Evolutionary conservation across 345 rosid genomes (phyloP), one percentile per base, ranked within the genome.

Genomic region (Sonneratia caseolaris): DNA sequence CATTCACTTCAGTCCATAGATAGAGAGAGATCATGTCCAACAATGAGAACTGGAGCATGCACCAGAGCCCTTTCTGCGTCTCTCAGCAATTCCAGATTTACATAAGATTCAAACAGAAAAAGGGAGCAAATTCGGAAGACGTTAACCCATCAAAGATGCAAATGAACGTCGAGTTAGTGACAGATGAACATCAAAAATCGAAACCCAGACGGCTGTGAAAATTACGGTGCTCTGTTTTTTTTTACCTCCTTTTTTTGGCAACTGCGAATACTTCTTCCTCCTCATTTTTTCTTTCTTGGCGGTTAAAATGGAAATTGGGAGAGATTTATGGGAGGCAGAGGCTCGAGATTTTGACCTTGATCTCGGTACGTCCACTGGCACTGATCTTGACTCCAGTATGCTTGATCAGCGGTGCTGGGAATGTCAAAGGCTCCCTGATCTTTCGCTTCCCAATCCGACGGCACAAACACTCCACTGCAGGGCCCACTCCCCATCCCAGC

Each of bases 381-480:
- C 18, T 43, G 70, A 68, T 36, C 35, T 32, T 68, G 70, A 68
- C 53, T 68, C 56, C 70, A 68, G 56, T 68, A 68, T 43, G 70
- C 53, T 68, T 43, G 70, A 68, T 68, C 55, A 18, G 43, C 69
- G 69, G 49, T 16, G 55, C 37, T 24, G 10, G 37, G 10, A 11
- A 68, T 19, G 43, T 43, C 55, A 24, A 43, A 45, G 47, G 11
- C 48, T 3, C 70, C 70, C 37, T 68, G 56, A 68, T 68, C 55
- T 45, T 45, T 68, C 18, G 24, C 7, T 48, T 68, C 55, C 70
- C 70, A 68, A 68, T 68, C 70, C 21, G 36, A 68, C 70, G 70
- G 70, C 12, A 13, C 56, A 48, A 43, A 68, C 43, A 9, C 66
- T 12, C 66, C 66, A 10, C 35, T 32, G 35, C 57, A 53, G 5